Evolutionary conservation across 2,329 filamentous ascomycete species (phyloP), one percentile per base, ranked within the genome.

Genomic region (Pseudogymnoascus sp.): DNA sequence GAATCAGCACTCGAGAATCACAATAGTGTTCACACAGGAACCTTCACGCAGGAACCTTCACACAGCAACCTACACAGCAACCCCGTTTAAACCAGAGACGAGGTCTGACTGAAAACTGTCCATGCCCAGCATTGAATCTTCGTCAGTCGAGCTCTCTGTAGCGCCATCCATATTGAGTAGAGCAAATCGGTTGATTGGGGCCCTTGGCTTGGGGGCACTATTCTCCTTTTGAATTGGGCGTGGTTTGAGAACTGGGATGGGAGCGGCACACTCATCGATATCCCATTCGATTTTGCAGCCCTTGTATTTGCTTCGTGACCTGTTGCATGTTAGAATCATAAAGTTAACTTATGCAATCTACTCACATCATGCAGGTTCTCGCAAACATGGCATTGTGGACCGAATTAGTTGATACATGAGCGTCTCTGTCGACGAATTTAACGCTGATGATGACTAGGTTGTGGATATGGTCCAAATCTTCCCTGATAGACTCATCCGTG

Each of bases 401-500:
- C 0, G 90, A 91, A 73, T 93, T 96, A 6, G 88, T 90, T 62
- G 83, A 86, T 66, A 96, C 85, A 72, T 84, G 84, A 63, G 83
- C 88, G 72, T 86, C 83, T 3, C 80, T 79, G 16, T 80, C 77
- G 2, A 75, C 74, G 72, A 89, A 88, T 6, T 76, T 75, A 49
- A 95, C 76, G 45, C 82, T 82, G 69, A 95, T 79, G 9, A 96
- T 82, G 21, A 88, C 78, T 1, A 96, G 80, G 65, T 90, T 90
- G 76, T 93, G 87, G 64, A 96, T 93, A 71, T 96, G 91, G 23
- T 92, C 88, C 38, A 95, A 80, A 68, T 96, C 89, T 4, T 87
- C 81, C 9, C 88, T 85, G 66, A 96, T 85, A 14, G 76, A 75
- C 6, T 83, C 76, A 67, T 87, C 87, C 0, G 86, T 91, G 67